phyloP scores from a whole-genome alignment of 306 rosid species.

The Rubus parviflorus region DNA sequence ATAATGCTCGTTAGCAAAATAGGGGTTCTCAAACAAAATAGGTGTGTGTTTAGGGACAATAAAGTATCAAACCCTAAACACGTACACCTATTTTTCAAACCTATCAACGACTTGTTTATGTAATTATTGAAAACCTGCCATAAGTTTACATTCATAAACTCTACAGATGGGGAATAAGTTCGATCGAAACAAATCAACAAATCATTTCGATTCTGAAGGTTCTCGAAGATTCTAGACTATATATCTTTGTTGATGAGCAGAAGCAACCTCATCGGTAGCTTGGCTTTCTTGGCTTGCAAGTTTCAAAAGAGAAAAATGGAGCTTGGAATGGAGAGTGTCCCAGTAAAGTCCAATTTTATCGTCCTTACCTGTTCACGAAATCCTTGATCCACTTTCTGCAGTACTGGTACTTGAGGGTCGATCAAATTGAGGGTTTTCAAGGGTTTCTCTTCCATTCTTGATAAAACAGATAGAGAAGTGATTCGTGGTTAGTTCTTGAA shows the following conservation, averaged over 20 bases:
- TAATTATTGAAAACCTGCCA: no score
- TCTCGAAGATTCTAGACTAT: not conserved
- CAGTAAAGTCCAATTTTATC: conserved; percentile 40
- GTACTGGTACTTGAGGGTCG: not conserved
- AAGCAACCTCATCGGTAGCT: not conserved
- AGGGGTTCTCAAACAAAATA: no score
- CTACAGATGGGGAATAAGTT: no score
- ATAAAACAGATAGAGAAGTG: not conserved
- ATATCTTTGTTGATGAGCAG: not conserved
- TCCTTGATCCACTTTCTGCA: conserved; percentile 32
- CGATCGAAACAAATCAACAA: no score
- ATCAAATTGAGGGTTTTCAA: not conserved
- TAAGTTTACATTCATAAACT: no score
- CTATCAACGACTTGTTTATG: no score
- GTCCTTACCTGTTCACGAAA: conserved; percentile 27
- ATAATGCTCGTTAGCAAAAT: no score
- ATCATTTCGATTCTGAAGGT: no score
- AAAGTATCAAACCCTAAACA: no score
- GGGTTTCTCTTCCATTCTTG: not conserved
- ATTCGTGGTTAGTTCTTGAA: not conserved
- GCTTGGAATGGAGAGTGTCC: conserved; percentile 23
- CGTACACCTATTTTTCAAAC: no score
- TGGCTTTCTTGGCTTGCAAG: not conserved
- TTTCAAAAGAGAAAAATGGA: conserved; percentile 29
- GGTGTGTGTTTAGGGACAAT: no score